Base-by-base conservation (phyloP, 1,284 basidiomycete genomes). In the Moesziomyces globuligerus region DNA sequence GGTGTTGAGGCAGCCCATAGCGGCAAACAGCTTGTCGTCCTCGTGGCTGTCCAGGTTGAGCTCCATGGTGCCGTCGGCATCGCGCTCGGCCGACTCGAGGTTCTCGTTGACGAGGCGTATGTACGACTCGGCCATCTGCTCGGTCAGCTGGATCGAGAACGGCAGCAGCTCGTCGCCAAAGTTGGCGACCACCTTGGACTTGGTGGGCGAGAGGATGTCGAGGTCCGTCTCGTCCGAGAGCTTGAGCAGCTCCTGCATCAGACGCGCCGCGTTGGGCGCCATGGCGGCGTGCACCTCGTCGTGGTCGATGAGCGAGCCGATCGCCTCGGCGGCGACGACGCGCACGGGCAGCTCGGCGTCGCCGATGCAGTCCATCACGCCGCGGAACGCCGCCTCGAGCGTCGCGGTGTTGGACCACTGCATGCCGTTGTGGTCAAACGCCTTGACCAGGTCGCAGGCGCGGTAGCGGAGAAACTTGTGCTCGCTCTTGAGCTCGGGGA, bases 181-280 rank as follows among this genome's bases (percentile, higher is more conserved):
- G 42, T 88, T 87, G 74, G 92, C 89, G 8, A 95, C 93, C 86
- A 95, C 89, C 28, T 88, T 88, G 76, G 91, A 90, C 92, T 93
- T 78, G 88, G 89, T 75, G 84, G 77, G 86, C 74, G 91, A 93
- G 47, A 95, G 85, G 42, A 92, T 87, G 81, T 95, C 93, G 32
- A 95, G 85, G 80, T 95, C 93, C 32, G 91, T 92, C 83, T 94
- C 91, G 79, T 94, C 91, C 7, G 90, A 89, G 36, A 95, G 86
- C 83, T 92, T 92, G 69, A 94, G 86, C 23, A 94, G 85, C 79
- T 92, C 92, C 90, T 93, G 91, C 73, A 95, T 90, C 74, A 95
- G 89, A 78, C 92, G 90, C 39, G 89, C 91, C 34, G 94, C 90
- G 78, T 90, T 89, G 17, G 91, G 90, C 7, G 89, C 87, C 57